phyloP scores from a whole-genome alignment of 352 stramenopile genomes.

The Phytophthora pinifolia region DNA sequence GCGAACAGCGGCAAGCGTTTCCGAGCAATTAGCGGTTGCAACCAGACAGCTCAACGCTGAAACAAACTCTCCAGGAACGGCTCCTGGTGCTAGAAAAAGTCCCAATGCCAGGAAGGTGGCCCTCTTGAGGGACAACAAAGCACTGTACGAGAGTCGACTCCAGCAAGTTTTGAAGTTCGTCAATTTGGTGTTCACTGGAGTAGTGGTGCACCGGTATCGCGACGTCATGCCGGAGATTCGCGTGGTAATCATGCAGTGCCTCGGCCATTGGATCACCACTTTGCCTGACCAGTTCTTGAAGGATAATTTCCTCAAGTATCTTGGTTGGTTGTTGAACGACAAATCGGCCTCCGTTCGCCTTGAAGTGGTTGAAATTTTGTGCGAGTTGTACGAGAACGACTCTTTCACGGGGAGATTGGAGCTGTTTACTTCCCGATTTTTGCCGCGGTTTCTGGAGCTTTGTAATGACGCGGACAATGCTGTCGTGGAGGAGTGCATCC shows the following conservation, averaged over 20 bases:
- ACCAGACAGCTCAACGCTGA: slow-evolving; percentile 75
- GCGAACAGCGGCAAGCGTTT: slow-evolving; percentile 45
- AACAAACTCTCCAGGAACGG: slow-evolving; percentile 27
- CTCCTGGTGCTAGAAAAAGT: slow-evolving; percentile 42
- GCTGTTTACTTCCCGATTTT: slow-evolving; percentile 78
- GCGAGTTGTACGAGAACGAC: slow-evolving; percentile 82
- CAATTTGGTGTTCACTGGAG: slow-evolving; percentile 68
- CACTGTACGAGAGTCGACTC: slow-evolving; percentile 60
- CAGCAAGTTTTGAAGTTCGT: slow-evolving; percentile 62
- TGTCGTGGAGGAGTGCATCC: slow-evolving; percentile 71
- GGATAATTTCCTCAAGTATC: slow-evolving; percentile 96
- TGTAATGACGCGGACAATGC: slow-evolving; percentile 78
- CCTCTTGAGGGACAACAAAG: slow-evolving; percentile 68
- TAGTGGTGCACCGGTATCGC: slow-evolving; percentile 85
- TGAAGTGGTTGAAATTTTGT: slow-evolving; percentile 81
- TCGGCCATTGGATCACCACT: slow-evolving; percentile 84
- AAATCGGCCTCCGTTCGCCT: slow-evolving; percentile 85
- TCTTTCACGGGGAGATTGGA: slow-evolving; percentile 63
- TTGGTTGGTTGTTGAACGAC: slow-evolving; percentile 95
- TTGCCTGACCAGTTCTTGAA: slow-evolving; percentile 92
- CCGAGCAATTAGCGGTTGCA: slow-evolving; percentile 64
- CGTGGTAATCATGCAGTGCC: slow-evolving; percentile 69
- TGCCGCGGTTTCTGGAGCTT: slow-evolving; percentile 76
- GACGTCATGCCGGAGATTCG: slow-evolving; percentile 95
- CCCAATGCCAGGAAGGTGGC: slow-evolving; percentile 38